These are phyloP conservation scores for Fonsecaea pugnacius DNA, from an alignment of 2,329 filamentous ascomycete species.

Conservation along the genomic window DNA sequence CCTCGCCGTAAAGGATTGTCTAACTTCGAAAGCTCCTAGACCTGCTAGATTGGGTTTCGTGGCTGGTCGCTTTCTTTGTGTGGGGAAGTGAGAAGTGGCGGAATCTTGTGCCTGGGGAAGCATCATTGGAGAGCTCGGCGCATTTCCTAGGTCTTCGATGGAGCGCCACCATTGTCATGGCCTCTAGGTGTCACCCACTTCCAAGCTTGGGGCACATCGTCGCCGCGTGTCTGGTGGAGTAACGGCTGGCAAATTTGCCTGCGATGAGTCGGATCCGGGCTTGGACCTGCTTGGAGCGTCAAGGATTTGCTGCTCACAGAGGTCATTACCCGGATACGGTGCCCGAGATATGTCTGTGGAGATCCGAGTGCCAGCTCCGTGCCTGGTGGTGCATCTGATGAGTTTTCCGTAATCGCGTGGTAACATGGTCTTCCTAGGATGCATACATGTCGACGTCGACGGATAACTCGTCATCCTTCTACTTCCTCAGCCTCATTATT, in stretches of 20 bases:
- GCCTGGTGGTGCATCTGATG: neutral
- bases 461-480: neutral
- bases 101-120: neutral
- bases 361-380: neutral
- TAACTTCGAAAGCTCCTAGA: conserved; percentile 6
- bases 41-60: conserved; percentile 16
- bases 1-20: neutral
- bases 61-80: conserved; percentile 2
- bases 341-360: neutral
- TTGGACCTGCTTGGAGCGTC: conserved; percentile 12
- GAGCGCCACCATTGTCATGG: conserved; percentile 17
- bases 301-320: conserved; percentile 7
- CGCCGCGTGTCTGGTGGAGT: conserved; percentile 6
- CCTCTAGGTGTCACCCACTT: neutral
- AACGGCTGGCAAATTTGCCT: neutral
- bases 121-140: conserved; percentile 1
- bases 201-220: conserved; percentile 4
- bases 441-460: neutral
- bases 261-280: neutral
- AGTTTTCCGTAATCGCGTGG: neutral
- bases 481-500: conserved; percentile 20
- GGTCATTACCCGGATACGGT: neutral
- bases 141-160: neutral
- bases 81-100: conserved; percentile 3
- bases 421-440: neutral